phyloP scores from a whole-genome alignment of 164 flowering plant genomes.

The Stephania cephalantha region DNA sequence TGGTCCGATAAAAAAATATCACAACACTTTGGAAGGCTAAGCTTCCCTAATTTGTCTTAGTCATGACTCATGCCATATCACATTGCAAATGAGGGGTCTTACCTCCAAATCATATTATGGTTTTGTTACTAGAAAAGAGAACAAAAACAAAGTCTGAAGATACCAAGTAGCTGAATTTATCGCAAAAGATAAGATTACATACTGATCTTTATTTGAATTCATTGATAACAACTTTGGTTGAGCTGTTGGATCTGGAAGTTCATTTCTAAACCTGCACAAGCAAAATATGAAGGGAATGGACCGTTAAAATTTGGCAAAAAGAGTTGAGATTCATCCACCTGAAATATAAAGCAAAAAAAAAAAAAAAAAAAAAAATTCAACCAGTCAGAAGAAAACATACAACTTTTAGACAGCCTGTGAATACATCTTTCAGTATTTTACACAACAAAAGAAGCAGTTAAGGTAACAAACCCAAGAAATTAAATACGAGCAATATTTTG shows the following conservation, averaged over 20 bases:
- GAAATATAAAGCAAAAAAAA: neutral
- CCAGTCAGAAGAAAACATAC: neutral
- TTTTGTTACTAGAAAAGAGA: neutral
- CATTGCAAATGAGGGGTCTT: too few species aligned
- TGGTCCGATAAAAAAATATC: too few species aligned
- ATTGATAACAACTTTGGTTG: constrained; percentile 74
- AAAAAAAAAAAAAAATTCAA: too few species aligned
- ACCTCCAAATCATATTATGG: too few species aligned
- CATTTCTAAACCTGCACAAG: constrained; percentile 79
- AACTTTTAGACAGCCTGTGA: neutral
- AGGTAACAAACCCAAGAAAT: neutral
- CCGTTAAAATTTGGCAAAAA: constrained; percentile 4
- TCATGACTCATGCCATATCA: too few species aligned
- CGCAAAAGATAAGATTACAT: constrained; percentile 20
- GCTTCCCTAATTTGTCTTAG: too few species aligned
- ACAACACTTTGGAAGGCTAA: too few species aligned
- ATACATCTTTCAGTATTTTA: neutral
- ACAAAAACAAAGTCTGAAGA: neutral
- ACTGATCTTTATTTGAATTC: constrained; percentile 72
- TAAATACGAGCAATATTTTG: neutral
- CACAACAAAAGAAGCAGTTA: neutral
- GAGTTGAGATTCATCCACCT: neutral
- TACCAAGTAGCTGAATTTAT: neutral
- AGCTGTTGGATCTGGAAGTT: constrained; percentile 89
- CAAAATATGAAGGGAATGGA: constrained; percentile 1